A percentile compares a stretch with the other conserved stretches of the same genome.
phyloP scores from a whole-genome alignment of 352 stramenopile species.

The Phytopythium boreale region DNA sequence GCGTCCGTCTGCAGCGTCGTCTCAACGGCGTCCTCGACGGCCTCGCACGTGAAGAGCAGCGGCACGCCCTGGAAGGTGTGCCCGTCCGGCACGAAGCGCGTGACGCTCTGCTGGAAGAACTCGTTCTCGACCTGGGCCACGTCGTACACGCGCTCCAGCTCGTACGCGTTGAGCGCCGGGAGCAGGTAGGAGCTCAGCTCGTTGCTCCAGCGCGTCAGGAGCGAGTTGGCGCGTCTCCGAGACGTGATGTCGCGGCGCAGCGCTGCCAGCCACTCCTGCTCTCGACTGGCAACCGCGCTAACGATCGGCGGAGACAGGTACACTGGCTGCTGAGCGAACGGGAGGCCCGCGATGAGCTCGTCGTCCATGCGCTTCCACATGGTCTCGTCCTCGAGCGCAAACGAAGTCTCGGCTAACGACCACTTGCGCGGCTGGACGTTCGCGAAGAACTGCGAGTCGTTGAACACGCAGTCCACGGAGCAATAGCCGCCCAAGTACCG shows the following conservation, averaged over 20 bases:
- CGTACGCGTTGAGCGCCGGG: conserved; percentile 85
- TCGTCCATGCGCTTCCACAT: conserved; percentile 65
- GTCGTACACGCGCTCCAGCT: conserved; percentile 74
- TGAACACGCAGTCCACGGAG: conserved; percentile 85
- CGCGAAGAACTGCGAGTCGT: conserved; percentile 61
- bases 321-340: conserved; percentile 23
- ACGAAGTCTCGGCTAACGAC: conserved; percentile 40
- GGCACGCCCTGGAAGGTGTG: conserved; percentile 89
- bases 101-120: conserved; percentile 84
- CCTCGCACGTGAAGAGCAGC: conserved; percentile 42
- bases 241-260: conserved; percentile 42
- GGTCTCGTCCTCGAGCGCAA: conserved; percentile 57
- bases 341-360: conserved; percentile 41
- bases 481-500: conserved; percentile 36
- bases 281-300: conserved; percentile 21
- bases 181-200: conserved; percentile 77
- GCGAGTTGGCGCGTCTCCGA: conserved; percentile 35
- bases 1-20: conserved; percentile 34
- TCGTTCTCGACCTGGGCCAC: conserved; percentile 66
- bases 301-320: conserved; percentile 31
- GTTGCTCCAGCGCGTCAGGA: conserved; percentile 72
- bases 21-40: conserved; percentile 33
- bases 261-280: conserved; percentile 44
- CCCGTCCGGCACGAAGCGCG: conserved; percentile 67
- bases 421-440: conserved; percentile 64